These are phyloP conservation scores for Botrytis aclada DNA, from an alignment of 2,329 filamentous ascomycete genomes.

Conservation along the genomic window DNA sequence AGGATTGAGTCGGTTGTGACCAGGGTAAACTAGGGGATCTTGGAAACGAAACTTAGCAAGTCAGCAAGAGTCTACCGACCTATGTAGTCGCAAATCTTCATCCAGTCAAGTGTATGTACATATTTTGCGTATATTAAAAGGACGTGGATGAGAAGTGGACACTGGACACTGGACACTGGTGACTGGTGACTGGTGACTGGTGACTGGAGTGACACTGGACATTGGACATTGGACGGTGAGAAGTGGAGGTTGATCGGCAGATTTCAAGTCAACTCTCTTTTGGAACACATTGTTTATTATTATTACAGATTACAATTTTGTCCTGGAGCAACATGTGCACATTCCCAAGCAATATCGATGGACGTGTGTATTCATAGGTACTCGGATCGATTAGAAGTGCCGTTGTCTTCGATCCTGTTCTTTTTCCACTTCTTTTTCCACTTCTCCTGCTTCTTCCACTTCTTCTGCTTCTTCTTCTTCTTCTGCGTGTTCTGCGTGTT, in stretches of 20 bases:
- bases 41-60: neutral
- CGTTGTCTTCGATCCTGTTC: neutral
- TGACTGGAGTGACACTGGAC: neutral
- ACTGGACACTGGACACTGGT: neutral
- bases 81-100: neutral
- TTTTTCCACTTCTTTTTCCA: neutral
- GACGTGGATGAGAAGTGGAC: conserved; percentile 3
- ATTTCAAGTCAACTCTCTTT: neutral
- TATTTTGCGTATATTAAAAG: neutral
- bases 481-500: neutral
- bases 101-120: neutral
- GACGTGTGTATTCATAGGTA: neutral
- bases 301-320: neutral
- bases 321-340: neutral
- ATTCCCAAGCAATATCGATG: neutral
- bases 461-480: neutral
- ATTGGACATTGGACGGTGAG: neutral
- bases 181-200: no score
- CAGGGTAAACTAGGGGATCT: neutral
- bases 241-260: conserved; percentile 13
- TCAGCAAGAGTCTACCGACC: neutral
- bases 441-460: neutral
- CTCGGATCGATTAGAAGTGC: neutral
- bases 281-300: neutral
- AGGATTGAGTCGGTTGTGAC: conserved; percentile 5